phyloP scores from a whole-genome alignment of 768 basidiomycete genomes.

The Pleurotus tuoliensis region DNA sequence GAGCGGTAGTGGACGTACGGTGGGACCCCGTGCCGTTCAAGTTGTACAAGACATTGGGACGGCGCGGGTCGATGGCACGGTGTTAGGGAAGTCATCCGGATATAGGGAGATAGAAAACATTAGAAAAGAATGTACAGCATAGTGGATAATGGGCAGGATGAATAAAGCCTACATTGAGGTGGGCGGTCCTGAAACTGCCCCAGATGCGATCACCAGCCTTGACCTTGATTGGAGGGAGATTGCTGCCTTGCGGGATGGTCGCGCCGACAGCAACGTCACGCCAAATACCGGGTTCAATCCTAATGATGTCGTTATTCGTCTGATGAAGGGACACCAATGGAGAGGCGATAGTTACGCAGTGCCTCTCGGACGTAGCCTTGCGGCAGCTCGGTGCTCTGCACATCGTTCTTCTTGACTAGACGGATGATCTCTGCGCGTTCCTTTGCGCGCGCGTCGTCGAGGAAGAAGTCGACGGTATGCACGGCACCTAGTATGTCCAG shows the following conservation, averaged over 20 bases:
- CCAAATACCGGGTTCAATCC: constrained; percentile 40
- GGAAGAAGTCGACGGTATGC: constrained; percentile 52
- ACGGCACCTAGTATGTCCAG: constrained; percentile 26
- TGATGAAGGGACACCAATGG: constrained; percentile 9
- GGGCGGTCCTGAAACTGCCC: constrained; percentile 38
- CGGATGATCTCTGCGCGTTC: constrained; percentile 37
- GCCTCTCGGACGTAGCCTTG: constrained; percentile 50
- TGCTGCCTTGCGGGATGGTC: constrained; percentile 30
- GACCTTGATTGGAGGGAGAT: constrained; percentile 27
- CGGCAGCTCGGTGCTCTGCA: constrained; percentile 29
- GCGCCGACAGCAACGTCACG: constrained; percentile 28
- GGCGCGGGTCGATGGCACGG: constrained; percentile 32
- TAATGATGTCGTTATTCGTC: background rate
- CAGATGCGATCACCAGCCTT: constrained; percentile 39
- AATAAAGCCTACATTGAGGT: constrained; percentile 29
- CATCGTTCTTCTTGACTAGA: constrained; percentile 28
- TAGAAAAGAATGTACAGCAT: background rate
- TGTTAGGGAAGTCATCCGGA: constrained; percentile 40
- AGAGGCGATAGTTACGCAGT: constrained; percentile 33
- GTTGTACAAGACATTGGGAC: too few relatives aligned
- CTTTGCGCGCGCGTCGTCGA: constrained; percentile 34
- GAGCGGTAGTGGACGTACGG: too few relatives aligned
- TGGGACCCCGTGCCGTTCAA: too few relatives aligned
- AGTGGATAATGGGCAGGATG: background rate
- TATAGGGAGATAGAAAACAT: constrained; percentile 10